Evolutionary conservation across 768 basidiomycete genomes (phyloP), one percentile per base, ranked within the genome.

Genomic region (Cystofilobasidium ferigula): DNA sequence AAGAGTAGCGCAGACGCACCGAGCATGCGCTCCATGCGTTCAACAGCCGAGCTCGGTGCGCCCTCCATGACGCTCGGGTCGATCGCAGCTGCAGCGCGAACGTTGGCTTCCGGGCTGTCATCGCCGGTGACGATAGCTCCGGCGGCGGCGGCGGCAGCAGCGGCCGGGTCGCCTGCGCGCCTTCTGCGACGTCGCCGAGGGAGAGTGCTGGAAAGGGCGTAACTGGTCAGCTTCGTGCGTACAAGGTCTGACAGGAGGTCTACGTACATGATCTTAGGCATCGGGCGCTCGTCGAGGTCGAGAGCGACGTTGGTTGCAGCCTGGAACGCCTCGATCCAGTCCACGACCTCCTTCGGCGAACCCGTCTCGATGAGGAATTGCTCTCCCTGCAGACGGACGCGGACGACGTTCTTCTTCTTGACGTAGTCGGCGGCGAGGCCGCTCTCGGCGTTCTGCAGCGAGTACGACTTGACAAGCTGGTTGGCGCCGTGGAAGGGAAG

Each of bases 381-480:
- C 78, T 98, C 89, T 16, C 94, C 95, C 74, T 95, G 91, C 69
- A 91, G 78, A 64, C 94, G 78, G 34, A 98, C 83, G 26, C 95
- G 81, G 38, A 98, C 91, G 53, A 98, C 94, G 74, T 98, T 88
- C 79, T 84, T 86, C 69, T 92, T 80, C 81, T 98, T 98, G 69
- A 84, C 42, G 77, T 99, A 99, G 75, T 99, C 95, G 67, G 88
- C 91, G 36, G 90, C 95, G 42, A 99, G 75, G 26, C 95, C 95
- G 68, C 89, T 90, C 79, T 97, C 93, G 9, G 91, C 90, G 70
- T 87, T 77, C 75, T 94, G 90, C 75, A 97, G 78, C 26, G 88
- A 84, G 73, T 95, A 97, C 61, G 80, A 77, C 57, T 80, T 81
- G 60, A 93, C 74, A 58, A 92, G 62, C 61, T 45, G 51, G 57